Conservation (phyloP, 2,329 filamentous ascomycete genomes). For the Fusarium irregulare region DNA sequence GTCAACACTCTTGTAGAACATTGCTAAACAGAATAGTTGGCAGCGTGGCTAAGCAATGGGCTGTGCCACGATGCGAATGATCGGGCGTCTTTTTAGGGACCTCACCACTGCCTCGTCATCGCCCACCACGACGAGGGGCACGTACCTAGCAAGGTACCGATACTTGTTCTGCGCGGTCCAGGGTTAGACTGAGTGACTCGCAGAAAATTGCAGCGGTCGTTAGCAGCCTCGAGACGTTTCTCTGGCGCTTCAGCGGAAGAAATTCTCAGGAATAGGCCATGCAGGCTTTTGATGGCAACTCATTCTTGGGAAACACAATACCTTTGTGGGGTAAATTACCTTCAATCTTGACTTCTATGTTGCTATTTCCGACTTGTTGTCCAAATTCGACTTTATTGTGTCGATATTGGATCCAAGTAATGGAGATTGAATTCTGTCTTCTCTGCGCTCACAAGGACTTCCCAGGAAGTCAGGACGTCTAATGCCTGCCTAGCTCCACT, state of each 20-base stretch:
- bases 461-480: not conserved
- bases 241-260: not conserved
- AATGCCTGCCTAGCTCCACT: constrained; percentile 8
- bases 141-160: constrained; percentile 46
- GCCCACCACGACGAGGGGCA: constrained; percentile 45
- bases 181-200: constrained; percentile 39
- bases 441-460: not conserved
- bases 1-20: constrained; percentile 9
- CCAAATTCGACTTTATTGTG: not conserved
- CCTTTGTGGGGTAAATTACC: not conserved
- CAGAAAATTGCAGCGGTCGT: constrained; percentile 31
- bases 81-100: constrained; percentile 27
- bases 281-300: not conserved
- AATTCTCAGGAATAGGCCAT: not conserved
- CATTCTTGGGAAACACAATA: not conserved
- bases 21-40: constrained; percentile 20
- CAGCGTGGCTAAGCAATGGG: constrained; percentile 40
- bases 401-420: not conserved
- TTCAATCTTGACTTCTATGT: not conserved
- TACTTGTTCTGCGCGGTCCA: constrained; percentile 37
- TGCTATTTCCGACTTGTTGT: not conserved
- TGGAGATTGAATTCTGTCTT: constrained; percentile 1
- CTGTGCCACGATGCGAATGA: constrained; percentile 43
- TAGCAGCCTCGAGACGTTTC: constrained; percentile 21
- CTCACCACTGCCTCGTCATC: constrained; percentile 56